A percentile compares a stretch with the other conserved stretches of the same genome.
Conservation (phyloP, 1,284 basidiomycete species). For the Rhodotorula sp. region DNA sequence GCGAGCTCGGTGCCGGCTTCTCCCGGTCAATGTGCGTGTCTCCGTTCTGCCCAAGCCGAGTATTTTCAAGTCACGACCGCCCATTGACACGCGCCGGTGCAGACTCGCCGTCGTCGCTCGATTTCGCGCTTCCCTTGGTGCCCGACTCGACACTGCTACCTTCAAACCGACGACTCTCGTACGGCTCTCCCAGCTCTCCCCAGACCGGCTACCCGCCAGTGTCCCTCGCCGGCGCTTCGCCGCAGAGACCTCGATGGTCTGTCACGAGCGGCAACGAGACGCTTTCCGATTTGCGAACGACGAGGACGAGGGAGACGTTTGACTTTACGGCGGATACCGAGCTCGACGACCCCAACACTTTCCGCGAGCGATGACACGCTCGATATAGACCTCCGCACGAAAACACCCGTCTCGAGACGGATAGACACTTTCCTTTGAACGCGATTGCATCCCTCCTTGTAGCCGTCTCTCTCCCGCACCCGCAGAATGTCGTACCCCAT, state of each 20-base stretch:
- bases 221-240: not conserved
- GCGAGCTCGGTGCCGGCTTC: not conserved
- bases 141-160: not conserved
- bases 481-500: too few relatives aligned
- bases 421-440: not conserved
- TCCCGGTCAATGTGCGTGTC: not conserved
- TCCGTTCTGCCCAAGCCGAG: not conserved
- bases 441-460: not conserved
- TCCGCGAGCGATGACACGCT: not conserved
- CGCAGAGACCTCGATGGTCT: not conserved
- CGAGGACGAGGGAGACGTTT: not conserved
- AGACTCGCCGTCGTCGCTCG: not conserved
- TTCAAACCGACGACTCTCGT: not conserved
- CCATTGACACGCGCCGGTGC: not conserved
- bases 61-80: not conserved
- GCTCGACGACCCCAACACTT: conserved; percentile 8
- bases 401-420: not conserved
- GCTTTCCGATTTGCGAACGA: not conserved
- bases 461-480: too few relatives aligned
- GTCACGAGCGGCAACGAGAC: not conserved
- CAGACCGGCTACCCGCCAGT: not conserved
- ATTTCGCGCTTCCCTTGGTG: not conserved
- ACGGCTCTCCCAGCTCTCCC: not conserved
- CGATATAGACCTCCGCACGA: not conserved
- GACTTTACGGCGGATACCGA: conserved; percentile 5